phyloP scores from a whole-genome alignment of 345 rosid species.

The Euphorbia tirucalli region DNA sequence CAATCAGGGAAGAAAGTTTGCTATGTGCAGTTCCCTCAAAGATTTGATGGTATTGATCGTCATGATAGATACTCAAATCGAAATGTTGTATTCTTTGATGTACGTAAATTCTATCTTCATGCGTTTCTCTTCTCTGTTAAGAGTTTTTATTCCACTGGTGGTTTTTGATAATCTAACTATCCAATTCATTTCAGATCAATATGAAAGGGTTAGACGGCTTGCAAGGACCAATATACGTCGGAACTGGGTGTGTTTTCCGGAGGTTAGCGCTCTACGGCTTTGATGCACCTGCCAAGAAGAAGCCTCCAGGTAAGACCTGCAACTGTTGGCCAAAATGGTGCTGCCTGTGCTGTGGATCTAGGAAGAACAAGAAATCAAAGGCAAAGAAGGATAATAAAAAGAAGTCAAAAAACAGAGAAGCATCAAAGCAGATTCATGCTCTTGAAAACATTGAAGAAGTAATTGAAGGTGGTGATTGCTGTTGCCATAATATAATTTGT shows the following conservation, averaged over 20 bases:
- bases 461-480: constrained; percentile 46
- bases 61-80: constrained; percentile 95
- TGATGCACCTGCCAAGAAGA: constrained; percentile 93
- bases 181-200: constrained; percentile 59
- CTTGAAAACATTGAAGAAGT: constrained; percentile 81
- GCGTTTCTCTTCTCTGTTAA: constrained; percentile 1
- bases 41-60: constrained; percentile 97
- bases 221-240: constrained; percentile 97
- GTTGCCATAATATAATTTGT: not conserved
- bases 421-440: constrained; percentile 90
- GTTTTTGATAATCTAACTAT: constrained; percentile 14
- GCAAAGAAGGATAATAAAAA: constrained; percentile 53
- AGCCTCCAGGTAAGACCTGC: constrained; percentile 82
- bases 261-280: constrained; percentile 90
- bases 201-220: constrained; percentile 98
- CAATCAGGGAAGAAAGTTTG: constrained; percentile 85
- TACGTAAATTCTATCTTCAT: constrained; percentile 37
- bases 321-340: constrained; percentile 98
- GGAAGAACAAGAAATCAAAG: constrained; percentile 72
- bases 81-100: constrained; percentile 93
- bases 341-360: constrained; percentile 63
- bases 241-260: constrained; percentile 96
- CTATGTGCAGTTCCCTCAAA: constrained; percentile 98
- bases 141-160: not conserved
- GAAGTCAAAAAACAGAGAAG: constrained; percentile 65